Evolutionary conservation across 1,139 yeast genomes (phyloP).

Genomic region (Suhomyces ambrosiae): DNA sequence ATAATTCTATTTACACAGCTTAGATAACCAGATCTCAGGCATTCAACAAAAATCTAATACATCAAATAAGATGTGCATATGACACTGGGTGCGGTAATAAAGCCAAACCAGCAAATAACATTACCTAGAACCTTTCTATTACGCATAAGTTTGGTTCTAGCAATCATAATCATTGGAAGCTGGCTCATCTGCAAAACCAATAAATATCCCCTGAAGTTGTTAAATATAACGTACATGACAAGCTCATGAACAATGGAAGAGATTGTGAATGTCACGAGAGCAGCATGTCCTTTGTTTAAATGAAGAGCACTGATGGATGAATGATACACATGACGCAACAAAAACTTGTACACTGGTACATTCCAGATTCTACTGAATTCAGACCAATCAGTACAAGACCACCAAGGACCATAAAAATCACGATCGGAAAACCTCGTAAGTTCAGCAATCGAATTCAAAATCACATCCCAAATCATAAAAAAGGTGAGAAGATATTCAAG

Average conservation of each 20-base stretch:
- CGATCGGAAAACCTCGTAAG: constrained; percentile 84
- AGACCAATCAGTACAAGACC: constrained; percentile 95
- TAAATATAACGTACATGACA: constrained; percentile 88
- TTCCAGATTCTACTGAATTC: constrained; percentile 96
- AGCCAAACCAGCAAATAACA: constrained; percentile 88
- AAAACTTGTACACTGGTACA: constrained; percentile 88
- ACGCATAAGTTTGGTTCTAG: constrained; percentile 53
- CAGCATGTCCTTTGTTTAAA: constrained; percentile 67
- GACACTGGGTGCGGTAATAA: constrained; percentile 86
- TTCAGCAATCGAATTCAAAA: constrained; percentile 86
- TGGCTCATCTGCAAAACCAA: constrained; percentile 82
- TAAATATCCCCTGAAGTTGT: constrained; percentile 76
- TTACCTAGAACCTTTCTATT: constrained; percentile 70
- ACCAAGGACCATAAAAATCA: constrained; percentile 94
- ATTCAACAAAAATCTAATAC: constrained; percentile 40
- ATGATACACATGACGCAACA: constrained; percentile 91
- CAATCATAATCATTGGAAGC: constrained; percentile 61
- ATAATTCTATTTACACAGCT: background rate
- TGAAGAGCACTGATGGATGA: constrained; percentile 79
- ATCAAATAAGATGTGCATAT: constrained; percentile 83
- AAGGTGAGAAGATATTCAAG: constrained; percentile 76
- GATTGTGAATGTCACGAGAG: constrained; percentile 76
- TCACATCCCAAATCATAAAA: constrained; percentile 93
- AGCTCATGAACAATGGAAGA: constrained; percentile 87
- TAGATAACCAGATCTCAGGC: background rate